Base-by-base conservation (phyloP, 2,329 filamentous ascomycete species). In the Botrytis sinoallii region DNA sequence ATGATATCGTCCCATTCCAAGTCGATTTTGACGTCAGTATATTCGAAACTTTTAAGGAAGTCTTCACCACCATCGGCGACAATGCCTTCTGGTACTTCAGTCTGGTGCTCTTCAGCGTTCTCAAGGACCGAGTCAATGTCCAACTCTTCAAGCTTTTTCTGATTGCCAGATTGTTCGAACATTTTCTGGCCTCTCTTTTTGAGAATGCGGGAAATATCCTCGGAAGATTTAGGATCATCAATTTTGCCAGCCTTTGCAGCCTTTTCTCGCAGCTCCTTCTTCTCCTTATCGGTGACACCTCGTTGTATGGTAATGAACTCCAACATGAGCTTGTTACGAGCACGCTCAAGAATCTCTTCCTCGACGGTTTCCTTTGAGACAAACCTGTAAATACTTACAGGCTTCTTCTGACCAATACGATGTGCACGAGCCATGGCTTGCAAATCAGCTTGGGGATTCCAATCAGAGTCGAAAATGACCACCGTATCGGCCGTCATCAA, bases 1-100 rank as follows among this genome's bases (percentile, higher is more conserved):
- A 99, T 98, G 79, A 99, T 99, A 77, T 98, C 93, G 79, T 99
- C 96, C 96, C 96, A 99, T 78, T 97, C 94, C 40, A 98, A 90
- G 77, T 98, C 93, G 38, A 98, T 93, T 84, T 98, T 98, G 83
- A 98, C 95, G 82, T 99, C 96, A 1, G 96, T 98, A 80, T 97
- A 97, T 81, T 98, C 94, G 78, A 93, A 93, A 75, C 90, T 91
- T 78, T 88, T 90, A 85, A 99, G 91, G 83, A 98, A 99, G 75
- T 97, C 97, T 81, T 98, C 95, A 84, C 96, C 96, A 80, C 96
- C 97, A 80, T 95, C 96, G 74, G 95, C 97, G 61, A 97, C 93
- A 81, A 98, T 94, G 81, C 95, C 94, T 82, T 97, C 94, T 35
- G 95, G 93, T 72, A 98, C 93, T 83, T 98, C 95, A 0, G 96